Base-by-base conservation (phyloP, 352 stramenopile species). In the Globisporangium heterothallicum region DNA sequence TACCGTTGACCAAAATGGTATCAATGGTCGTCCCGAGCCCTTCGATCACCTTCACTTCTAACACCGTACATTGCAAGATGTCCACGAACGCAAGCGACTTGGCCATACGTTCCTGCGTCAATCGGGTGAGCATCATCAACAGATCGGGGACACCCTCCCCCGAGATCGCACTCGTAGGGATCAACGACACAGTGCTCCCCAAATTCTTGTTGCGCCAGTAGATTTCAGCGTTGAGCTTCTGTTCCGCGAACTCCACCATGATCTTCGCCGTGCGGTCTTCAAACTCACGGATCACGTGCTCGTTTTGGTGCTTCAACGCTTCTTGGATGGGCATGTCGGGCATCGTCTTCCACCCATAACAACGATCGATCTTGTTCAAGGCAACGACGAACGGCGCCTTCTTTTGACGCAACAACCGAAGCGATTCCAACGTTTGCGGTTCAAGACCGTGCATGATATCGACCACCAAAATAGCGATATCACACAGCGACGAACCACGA, bases 391-490 rank as follows among this genome's bases (percentile, higher is more conserved):
- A 99, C 18, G 97, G 97, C 32, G 96, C 98, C 45, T 90, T 84
- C 64, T 97, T 97, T 40, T 95, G 84, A 12, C 83, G 78, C 36
- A 99, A 71, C 71, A 99, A 85, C n/a, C 97, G 95, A 25, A 99
- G 74, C 69, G 94, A 99, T 66, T 99, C 97, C 59, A 99, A 94
- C 19, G 97, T 99, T 71, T 99, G 97, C 43, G 94, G 97, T 78
- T 99, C 97, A 7, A 99, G 75, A 58, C 96, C 97, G 82, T 99
- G 97, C 97, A 99, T 99, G 45, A 99, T 96, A 74, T 99, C 97
- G 3, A 99, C 90, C 3, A 99, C 97, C 8, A 99, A 67, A 64
- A 99, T 98, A n/a, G 97, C 97, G 49, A 99, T 97, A 81, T 99
- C 97, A 82, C 96, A 99, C 6, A 99, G 72, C 27, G 88, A 98